Conservation (phyloP, 495 filamentous ascomycete genomes). For the Friedmanniomyces simplex region DNA sequence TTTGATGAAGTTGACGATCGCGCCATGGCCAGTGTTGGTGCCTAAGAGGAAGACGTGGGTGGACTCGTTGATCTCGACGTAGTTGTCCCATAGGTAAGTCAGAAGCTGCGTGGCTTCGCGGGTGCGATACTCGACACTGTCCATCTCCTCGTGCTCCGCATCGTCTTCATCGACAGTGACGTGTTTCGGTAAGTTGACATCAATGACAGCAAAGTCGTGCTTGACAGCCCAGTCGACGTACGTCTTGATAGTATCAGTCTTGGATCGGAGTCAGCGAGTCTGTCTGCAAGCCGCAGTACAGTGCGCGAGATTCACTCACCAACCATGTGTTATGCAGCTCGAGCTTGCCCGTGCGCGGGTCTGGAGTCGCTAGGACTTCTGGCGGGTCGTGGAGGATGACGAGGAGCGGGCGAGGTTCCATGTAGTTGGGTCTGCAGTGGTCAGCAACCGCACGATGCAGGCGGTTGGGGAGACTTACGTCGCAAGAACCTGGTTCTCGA, state of each 20-base stretch:
- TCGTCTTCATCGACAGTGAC: conserved; percentile 38
- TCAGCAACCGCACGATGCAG: not conserved
- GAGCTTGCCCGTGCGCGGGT: conserved; percentile 57
- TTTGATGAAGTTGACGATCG: conserved; percentile 36
- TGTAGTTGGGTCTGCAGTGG: conserved; percentile 42
- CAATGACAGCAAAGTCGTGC: conserved; percentile 68
- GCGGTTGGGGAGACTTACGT: conserved; percentile 41
- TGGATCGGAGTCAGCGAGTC: conserved; percentile 28
- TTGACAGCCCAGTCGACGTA: conserved; percentile 75
- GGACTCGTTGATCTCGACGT: conserved; percentile 63
- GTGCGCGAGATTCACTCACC: conserved; percentile 44
- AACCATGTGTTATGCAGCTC: conserved; percentile 78
- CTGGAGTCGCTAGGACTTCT: conserved; percentile 55
- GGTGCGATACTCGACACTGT: conserved; percentile 42
- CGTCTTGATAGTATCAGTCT: conserved; percentile 66
- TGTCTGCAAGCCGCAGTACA: conserved; percentile 34
- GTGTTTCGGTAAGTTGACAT: conserved; percentile 77
- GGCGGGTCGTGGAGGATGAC: conserved; percentile 67
- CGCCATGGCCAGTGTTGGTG: conserved; percentile 48
- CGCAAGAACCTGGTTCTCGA: conserved; percentile 81
- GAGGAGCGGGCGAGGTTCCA: conserved; percentile 46
- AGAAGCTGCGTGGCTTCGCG: conserved; percentile 53
- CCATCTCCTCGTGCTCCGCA: conserved; percentile 28
- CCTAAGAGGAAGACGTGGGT: conserved; percentile 74
- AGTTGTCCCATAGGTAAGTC: conserved; percentile 93